Percentiles rank a stretch among this genome's conserved stretches.
Conservation (phyloP, 2,329 filamentous ascomycete species). For the Cercospora berteroae region DNA sequence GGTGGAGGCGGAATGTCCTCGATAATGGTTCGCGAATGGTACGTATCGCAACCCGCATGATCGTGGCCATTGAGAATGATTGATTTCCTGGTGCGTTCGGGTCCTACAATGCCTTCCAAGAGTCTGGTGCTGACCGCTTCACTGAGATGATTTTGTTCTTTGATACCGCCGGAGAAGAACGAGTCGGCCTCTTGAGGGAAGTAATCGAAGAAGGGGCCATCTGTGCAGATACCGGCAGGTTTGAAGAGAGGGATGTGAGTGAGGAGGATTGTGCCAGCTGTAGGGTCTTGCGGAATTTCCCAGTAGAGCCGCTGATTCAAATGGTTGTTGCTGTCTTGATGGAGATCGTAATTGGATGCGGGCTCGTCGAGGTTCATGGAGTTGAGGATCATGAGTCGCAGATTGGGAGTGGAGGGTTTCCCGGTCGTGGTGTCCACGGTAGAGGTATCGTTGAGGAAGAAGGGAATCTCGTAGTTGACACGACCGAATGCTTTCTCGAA, state of each 20-base stretch:
- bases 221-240: slow-evolving; percentile 74
- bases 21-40: slow-evolving; percentile 52
- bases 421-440: not conserved
- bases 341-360: slow-evolving; percentile 63
- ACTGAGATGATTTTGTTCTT: slow-evolving; percentile 89
- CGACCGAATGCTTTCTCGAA: slow-evolving; percentile 85
- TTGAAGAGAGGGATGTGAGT: slow-evolving; percentile 94
- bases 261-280: slow-evolving; percentile 75
- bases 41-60: slow-evolving; percentile 88
- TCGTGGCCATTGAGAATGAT: slow-evolving; percentile 91
- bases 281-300: slow-evolving; percentile 17
- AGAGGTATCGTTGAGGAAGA: slow-evolving; percentile 48
- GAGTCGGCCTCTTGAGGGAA: slow-evolving; percentile 52
- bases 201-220: slow-evolving; percentile 79
- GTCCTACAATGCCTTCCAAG: slow-evolving; percentile 80
- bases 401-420: slow-evolving; percentile 53
- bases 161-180: slow-evolving; percentile 64
- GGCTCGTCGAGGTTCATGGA: slow-evolving; percentile 91
- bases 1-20: not conserved
- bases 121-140: slow-evolving; percentile 65
- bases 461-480: slow-evolving; percentile 83
- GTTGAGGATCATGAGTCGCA: slow-evolving; percentile 85
- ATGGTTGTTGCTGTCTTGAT: slow-evolving; percentile 75
- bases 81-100: slow-evolving; percentile 68
- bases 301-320: slow-evolving; percentile 24